phyloP scores from a whole-genome alignment of 345 rosid genomes.

The Pistacia atlantica region DNA sequence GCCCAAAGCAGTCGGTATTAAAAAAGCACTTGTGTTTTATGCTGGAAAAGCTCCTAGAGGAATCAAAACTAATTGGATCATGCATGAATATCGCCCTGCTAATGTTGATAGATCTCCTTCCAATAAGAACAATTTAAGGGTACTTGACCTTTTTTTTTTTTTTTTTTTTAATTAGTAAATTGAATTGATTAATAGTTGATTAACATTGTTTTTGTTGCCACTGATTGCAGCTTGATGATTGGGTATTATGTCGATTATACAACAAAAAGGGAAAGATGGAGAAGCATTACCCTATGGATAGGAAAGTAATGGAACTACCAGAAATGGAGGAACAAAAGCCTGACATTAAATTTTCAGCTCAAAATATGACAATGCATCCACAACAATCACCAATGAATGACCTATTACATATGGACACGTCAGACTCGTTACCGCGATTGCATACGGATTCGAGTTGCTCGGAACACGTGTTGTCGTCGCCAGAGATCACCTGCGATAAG shows the following conservation, averaged over 20 bases:
- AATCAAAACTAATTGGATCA: constrained; percentile 90
- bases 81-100: constrained; percentile 94
- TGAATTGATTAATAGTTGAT: too few species aligned
- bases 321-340: constrained; percentile 47
- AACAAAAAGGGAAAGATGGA: constrained; percentile 83
- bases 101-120: constrained; percentile 78
- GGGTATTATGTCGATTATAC: constrained; percentile 83
- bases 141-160: constrained; percentile 16
- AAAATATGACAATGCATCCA: not conserved
- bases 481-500: constrained; percentile 47
- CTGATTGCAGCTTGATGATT: constrained; percentile 73
- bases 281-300: constrained; percentile 36
- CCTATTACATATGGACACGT: constrained; percentile 42
- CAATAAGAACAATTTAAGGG: constrained; percentile 64
- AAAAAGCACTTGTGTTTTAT: constrained; percentile 87
- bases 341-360: constrained; percentile 17
- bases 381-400: constrained; percentile 16
- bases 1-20: constrained; percentile 74
- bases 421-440: constrained; percentile 53
- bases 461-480: constrained; percentile 67
- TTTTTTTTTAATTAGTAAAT: not conserved
- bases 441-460: constrained; percentile 73
- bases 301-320: constrained; percentile 16
- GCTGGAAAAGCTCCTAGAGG: constrained; percentile 89
- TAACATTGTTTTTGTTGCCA: not conserved